Conservation (phyloP, 441 rosid species). For the Pelargonium citronellum region DNA sequence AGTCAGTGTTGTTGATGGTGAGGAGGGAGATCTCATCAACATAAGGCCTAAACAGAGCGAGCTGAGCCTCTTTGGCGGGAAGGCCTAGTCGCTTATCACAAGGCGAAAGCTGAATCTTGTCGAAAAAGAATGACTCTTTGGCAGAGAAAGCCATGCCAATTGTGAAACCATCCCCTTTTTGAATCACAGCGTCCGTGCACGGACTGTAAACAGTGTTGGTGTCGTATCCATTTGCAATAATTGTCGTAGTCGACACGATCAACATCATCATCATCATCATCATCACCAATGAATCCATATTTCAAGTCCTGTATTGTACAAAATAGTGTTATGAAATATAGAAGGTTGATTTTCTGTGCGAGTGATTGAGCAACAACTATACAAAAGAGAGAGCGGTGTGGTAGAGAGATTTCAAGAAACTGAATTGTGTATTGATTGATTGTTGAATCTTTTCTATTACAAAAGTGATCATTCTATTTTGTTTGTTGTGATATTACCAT, state of each 20-base stretch:
- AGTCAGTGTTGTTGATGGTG: constrained; percentile 44
- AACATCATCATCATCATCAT: not conserved
- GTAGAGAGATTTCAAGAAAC: no score
- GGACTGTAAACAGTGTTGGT: constrained; percentile 53
- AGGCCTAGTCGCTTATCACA: constrained; percentile 70
- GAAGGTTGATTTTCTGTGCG: no score
- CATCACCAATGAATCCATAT: not conserved
- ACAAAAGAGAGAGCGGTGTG: no score
- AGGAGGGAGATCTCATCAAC: constrained; percentile 82
- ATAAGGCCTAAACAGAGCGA: constrained; percentile 68
- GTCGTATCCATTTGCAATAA: constrained; percentile 39
- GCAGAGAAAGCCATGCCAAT: constrained; percentile 64
- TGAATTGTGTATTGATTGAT: no score
- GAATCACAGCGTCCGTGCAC: constrained; percentile 54
- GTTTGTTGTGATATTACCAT: not conserved
- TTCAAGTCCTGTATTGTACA: not conserved
- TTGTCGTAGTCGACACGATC: constrained; percentile 17
- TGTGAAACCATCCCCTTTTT: constrained; percentile 73
- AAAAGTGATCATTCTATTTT: not conserved
- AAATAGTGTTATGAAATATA: no score
- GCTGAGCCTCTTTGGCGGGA: constrained; percentile 39
- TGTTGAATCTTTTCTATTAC: no score
- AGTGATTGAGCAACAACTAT: no score
- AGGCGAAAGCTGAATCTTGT: constrained; percentile 72
- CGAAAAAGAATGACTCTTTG: constrained; percentile 53